These are phyloP conservation scores for Choanephora cucurbitarum DNA, from an alignment of 371 early-diverging fungal genomes.

Conservation along the genomic window DNA sequence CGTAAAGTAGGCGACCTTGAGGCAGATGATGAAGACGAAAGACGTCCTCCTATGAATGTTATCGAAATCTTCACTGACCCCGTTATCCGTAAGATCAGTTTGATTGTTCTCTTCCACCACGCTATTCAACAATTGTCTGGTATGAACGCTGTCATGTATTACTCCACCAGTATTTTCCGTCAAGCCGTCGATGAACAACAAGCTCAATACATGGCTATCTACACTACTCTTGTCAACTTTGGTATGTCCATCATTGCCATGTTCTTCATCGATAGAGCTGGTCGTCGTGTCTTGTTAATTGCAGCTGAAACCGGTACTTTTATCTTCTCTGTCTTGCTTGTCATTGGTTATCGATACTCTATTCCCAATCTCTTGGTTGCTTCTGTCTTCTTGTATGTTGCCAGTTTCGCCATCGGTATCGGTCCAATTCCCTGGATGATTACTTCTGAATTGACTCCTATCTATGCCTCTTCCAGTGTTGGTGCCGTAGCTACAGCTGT, in stretches of 20 bases:
- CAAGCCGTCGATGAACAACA: slow-evolving; percentile 42
- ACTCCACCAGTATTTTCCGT: slow-evolving; percentile 71
- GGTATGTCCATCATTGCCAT: slow-evolving; percentile 56
- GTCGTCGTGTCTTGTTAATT: slow-evolving; percentile 57
- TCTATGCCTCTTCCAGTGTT: slow-evolving; percentile 57
- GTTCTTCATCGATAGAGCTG: slow-evolving; percentile 38
- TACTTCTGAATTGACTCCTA: slow-evolving; percentile 71
- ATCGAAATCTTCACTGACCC: slow-evolving; percentile 46
- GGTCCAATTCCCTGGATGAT: slow-evolving; percentile 84
- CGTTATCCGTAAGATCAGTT: slow-evolving; percentile 57
- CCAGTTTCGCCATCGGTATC: slow-evolving; percentile 81
- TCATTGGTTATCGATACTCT: slow-evolving; percentile 53
- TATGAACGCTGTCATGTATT: slow-evolving; percentile 85
- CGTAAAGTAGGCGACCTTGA: slow-evolving; percentile 13
- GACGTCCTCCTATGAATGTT: slow-evolving; percentile 34
- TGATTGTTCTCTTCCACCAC: slow-evolving; percentile 48
- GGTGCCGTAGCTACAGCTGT: slow-evolving; percentile 56
- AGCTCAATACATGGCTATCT: slow-evolving; percentile 63
- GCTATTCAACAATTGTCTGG: slow-evolving; percentile 80
- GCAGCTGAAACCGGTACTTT: slow-evolving; percentile 59
- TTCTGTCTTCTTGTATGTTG: slow-evolving; percentile 74
- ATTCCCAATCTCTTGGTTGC: slow-evolving; percentile 59
- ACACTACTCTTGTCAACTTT: slow-evolving; percentile 64
- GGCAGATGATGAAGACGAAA: slow-evolving; percentile 12
- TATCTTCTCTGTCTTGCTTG: slow-evolving; percentile 60